phyloP scores from a whole-genome alignment of 257 asterid genomes.

The Nicotiana tabacum region DNA sequence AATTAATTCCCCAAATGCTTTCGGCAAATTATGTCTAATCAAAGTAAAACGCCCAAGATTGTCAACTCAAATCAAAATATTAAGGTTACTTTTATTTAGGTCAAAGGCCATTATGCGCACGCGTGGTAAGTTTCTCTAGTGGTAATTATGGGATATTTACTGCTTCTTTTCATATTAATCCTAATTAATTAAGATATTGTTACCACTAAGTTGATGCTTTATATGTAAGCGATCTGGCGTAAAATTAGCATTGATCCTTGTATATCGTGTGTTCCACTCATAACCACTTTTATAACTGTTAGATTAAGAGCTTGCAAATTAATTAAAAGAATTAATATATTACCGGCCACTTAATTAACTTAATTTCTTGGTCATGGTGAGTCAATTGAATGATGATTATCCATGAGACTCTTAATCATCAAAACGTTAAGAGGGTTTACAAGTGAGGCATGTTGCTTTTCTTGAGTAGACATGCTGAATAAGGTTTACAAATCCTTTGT shows the following conservation, averaged over 20 bases:
- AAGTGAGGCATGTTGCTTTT: background rate
- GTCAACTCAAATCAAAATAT: slow-evolving; percentile 1
- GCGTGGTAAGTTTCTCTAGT: slow-evolving; percentile 8
- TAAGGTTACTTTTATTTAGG: slow-evolving; percentile 8
- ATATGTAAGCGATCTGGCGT: background rate
- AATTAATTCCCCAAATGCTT: slow-evolving; percentile 9
- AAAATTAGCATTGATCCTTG: background rate
- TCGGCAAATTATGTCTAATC: slow-evolving; percentile 13
- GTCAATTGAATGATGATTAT: slow-evolving; percentile 3
- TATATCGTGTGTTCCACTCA: background rate
- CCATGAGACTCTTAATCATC: background rate
- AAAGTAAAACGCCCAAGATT: slow-evolving; percentile 5
- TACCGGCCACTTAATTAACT: background rate
- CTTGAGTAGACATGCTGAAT: background rate
- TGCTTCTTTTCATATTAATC: background rate
- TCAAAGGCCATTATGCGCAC: slow-evolving; percentile 17
- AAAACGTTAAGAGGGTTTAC: background rate
- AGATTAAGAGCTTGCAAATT: background rate
- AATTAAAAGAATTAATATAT: background rate
- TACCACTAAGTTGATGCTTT: background rate
- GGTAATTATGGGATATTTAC: slow-evolving; percentile 11
- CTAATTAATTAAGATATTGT: background rate
- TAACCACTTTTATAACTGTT: background rate
- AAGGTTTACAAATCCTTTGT: background rate
- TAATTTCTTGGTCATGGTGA: background rate